Base-by-base conservation (phyloP, 495 filamentous ascomycete genomes). In the Talaromyces proteolyticus region DNA sequence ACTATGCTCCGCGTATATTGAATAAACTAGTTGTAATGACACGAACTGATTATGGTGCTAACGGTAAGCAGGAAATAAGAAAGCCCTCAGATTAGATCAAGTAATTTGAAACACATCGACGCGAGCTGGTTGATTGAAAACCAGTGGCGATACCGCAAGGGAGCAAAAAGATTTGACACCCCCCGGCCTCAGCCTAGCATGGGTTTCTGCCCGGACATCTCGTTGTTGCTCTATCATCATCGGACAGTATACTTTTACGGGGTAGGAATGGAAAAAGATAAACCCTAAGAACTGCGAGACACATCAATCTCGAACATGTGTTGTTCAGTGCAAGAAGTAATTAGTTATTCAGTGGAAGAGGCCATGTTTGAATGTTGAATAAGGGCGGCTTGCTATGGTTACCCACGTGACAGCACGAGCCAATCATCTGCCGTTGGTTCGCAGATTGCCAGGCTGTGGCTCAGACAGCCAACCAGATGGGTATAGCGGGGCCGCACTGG, bases 21-120 rank as follows among this genome's bases (percentile, higher is more conserved):
- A n/a, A n/a, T n/a, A n/a, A n/a, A n/a, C n/a, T n/a, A n/a, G n/a
- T n/a, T n/a, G n/a, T n/a, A n/a, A n/a, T n/a, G n/a, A n/a, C n/a
- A n/a, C n/a, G n/a, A n/a, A n/a, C n/a, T n/a, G n/a, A n/a, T n/a
- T n/a, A 41, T 26, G 42, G 54, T 19, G 44, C 52, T 43, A 38
- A 43, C 42, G 20, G 42, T 14, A 20, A 12, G n/a, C 4, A 42
- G 44, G 12, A n/a, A 36, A 36, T 40, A 24, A 42, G 24, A 6
- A 42, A 18, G 52, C 50, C 49, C 50, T 78, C 75, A 75, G 75
- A 78, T 78, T 78, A 78, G 75, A 78, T 78, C 75, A 78, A 78
- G 75, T 76, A 61, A 70, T 70, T 73, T 69, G 54, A 56, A 70
- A 70, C 49, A 73, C 75, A 77, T 50, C 57, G 62, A 70, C 54